Conservation (phyloP, 805 yeast genomes). For the Kazachstania africana region DNA sequence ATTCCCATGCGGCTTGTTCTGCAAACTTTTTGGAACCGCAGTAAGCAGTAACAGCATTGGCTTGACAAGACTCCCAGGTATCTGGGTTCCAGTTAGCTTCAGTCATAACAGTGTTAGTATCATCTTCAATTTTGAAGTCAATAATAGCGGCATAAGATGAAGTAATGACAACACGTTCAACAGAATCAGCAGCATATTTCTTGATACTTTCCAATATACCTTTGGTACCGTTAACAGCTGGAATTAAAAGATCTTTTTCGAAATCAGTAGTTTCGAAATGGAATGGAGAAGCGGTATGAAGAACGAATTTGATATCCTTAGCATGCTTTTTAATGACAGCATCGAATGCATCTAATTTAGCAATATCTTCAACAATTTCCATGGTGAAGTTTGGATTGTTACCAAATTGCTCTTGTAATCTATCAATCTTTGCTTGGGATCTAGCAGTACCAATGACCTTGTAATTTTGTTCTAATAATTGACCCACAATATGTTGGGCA, state of each 20-base stretch:
- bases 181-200: conserved; percentile 29
- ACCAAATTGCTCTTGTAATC: conserved; percentile 24
- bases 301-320: conserved; percentile 40
- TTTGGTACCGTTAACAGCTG: conserved; percentile 46
- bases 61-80: conserved; percentile 23
- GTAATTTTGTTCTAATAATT: conserved; percentile 28
- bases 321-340: conserved; percentile 30
- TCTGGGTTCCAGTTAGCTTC: conserved; percentile 44
- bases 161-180: conserved; percentile 39
- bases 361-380: conserved; percentile 29
- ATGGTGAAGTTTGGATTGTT: conserved; percentile 16
- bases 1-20: conserved; percentile 46
- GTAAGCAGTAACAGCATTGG: conserved; percentile 20
- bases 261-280: conserved; percentile 32
- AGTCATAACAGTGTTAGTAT: conserved; percentile 26
- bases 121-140: conserved; percentile 27
- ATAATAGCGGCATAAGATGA: conserved; percentile 41
- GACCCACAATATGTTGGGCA: conserved; percentile 38
- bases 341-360: conserved; percentile 34
- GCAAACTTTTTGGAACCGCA: conserved; percentile 40
- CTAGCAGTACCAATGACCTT: conserved; percentile 43
- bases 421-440: conserved; percentile 32
- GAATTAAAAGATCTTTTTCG: conserved; percentile 40
- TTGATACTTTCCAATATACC: conserved; percentile 40
- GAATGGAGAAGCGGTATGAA: conserved; percentile 56